Percentiles rank a stretch among this genome's conserved stretches.
These are phyloP conservation scores for Tripterygium wilfordii DNA, from an alignment of 177 flowering plant genomes.

Conservation along the genomic window DNA sequence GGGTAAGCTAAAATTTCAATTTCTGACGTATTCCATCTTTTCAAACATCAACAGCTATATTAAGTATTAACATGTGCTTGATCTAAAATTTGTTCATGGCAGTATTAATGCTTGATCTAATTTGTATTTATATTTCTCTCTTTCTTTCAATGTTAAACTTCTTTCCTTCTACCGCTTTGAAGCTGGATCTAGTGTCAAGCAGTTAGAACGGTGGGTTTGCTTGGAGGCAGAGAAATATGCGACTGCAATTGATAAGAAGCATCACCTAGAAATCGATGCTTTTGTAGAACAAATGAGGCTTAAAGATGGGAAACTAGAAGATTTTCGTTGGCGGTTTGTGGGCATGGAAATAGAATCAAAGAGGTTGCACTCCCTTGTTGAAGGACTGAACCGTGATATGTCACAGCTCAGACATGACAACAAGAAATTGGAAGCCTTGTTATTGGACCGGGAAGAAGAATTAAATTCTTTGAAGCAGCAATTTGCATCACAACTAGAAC, in stretches of 20 bases:
- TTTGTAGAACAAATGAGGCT: conserved; percentile 74
- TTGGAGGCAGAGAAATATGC: conserved; percentile 54
- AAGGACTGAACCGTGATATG: conserved; percentile 45
- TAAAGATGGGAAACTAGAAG: conserved; percentile 81
- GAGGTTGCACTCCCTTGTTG: conserved; percentile 56
- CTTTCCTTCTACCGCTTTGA: conserved; percentile 4
- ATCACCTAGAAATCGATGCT: conserved; percentile 67
- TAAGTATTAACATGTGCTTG: too few relatives aligned
- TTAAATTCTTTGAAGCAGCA: conserved; percentile 44
- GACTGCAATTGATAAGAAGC: conserved; percentile 49
- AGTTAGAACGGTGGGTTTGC: conserved; percentile 47
- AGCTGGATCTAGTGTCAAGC: conserved; percentile 38
- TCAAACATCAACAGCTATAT: too few relatives aligned
- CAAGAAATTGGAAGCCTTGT: conserved; percentile 47
- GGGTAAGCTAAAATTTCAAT: conserved; percentile 32
- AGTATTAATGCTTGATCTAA: too few relatives aligned
- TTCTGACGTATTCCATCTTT: background rate
- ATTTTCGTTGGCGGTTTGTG: conserved; percentile 56
- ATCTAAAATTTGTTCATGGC: too few relatives aligned
- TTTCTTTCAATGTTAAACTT: background rate
- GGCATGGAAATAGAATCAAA: conserved; percentile 85
- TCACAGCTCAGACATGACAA: conserved; percentile 54
- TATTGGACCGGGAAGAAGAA: conserved; percentile 54
- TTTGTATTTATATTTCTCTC: background rate
- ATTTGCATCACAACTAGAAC: conserved; percentile 18